A percentile compares a stretch with the other conserved stretches of the same genome.
These are phyloP conservation scores for Aspergillus awamori DNA, from an alignment of 2,329 filamentous ascomycete species.

Conservation along the genomic window DNA sequence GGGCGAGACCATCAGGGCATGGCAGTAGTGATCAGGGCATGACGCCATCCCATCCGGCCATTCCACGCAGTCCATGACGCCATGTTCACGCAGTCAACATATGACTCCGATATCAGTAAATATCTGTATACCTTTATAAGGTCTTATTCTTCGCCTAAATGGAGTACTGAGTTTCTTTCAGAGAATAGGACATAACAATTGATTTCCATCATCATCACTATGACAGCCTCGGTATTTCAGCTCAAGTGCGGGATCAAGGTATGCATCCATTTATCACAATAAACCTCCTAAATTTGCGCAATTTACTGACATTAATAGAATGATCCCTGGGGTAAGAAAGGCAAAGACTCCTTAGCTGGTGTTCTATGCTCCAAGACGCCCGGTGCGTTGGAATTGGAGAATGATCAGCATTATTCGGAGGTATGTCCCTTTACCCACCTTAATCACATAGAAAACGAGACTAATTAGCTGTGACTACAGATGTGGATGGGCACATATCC, in stretches of 20 bases:
- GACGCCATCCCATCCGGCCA: constrained; percentile 9
- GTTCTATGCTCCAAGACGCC: constrained; percentile 67
- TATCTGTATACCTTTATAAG: neutral
- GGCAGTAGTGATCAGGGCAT: constrained; percentile 6
- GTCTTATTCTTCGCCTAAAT: no score
- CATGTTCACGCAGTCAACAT: constrained; percentile 6
- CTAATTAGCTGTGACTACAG: constrained; percentile 23
- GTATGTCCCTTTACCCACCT: constrained; percentile 32
- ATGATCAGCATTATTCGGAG: constrained; percentile 65
- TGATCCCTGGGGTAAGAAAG: constrained; percentile 73
- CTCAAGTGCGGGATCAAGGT: constrained; percentile 58
- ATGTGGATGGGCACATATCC: constrained; percentile 82
- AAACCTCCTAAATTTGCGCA: no score
- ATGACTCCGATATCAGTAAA: neutral
- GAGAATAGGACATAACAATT: no score
- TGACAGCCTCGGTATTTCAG: constrained; percentile 57
- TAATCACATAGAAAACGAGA: neutral
- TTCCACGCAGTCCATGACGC: constrained; percentile 16
- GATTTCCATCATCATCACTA: constrained; percentile 23
- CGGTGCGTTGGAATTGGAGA: constrained; percentile 65
- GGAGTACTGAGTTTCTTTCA: no score
- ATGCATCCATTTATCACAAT: constrained; percentile 3
- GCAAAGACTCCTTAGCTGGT: constrained; percentile 66
- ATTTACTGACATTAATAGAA: constrained; percentile 42
- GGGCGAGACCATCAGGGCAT: neutral